A percentile compares a stretch with the other conserved stretches of the same genome.
Evolutionary conservation across 176 grass and related monocot species (phyloP).

Genomic region (Eleusine coracana): DNA sequence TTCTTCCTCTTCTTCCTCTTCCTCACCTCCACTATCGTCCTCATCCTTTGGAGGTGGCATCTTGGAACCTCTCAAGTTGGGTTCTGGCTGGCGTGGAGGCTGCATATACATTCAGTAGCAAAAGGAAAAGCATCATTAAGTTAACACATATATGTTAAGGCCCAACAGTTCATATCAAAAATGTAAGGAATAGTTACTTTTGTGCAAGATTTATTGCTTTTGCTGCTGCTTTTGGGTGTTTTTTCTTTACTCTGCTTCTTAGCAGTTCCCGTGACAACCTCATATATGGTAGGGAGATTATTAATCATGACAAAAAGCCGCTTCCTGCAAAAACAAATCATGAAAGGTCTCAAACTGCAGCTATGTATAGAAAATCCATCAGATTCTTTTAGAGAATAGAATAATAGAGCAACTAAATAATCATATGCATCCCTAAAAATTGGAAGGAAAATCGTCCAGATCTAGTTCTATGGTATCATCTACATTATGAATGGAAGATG

Average conservation of each 20-base stretch:
- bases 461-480: conserved; percentile 1
- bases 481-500: neutral
- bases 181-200: conserved; percentile 55
- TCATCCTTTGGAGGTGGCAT: conserved; percentile 64
- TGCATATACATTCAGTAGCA: conserved; percentile 23
- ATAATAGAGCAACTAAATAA: conserved; percentile 11
- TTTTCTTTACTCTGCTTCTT: conserved; percentile 94
- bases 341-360: neutral
- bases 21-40: conserved; percentile 77
- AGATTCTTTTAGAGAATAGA: conserved; percentile 11
- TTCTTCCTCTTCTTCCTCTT: conserved; percentile 82
- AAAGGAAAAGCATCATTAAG: conserved; percentile 21
- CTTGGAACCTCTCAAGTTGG: conserved; percentile 62
- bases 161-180: conserved; percentile 27
- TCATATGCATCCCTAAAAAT: neutral
- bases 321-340: conserved; percentile 68
- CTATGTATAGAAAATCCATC: neutral
- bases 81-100: conserved; percentile 51
- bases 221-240: conserved; percentile 69
- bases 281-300: conserved; percentile 93
- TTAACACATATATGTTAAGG: conserved; percentile 16
- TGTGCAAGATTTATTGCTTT: conserved; percentile 73
- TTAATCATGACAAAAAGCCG: conserved; percentile 93
- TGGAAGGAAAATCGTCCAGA: neutral
- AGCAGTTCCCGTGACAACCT: conserved; percentile 82